These are phyloP conservation scores for Thoreauomyces humboldtii DNA, from an alignment of 192 early-diverging fungal species.

Conservation along the genomic window DNA sequence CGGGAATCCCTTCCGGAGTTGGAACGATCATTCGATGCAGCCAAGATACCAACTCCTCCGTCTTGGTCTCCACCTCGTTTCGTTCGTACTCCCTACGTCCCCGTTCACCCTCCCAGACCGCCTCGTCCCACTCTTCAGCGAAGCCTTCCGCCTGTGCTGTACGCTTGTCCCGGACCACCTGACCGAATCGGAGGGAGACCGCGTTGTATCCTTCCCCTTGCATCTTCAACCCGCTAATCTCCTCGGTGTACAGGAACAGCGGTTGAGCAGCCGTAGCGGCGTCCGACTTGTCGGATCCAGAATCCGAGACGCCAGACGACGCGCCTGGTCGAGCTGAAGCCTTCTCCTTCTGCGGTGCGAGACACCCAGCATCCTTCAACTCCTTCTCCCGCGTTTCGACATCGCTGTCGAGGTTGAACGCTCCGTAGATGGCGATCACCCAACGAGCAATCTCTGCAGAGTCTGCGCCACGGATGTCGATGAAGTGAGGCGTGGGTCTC, in stretches of 20 bases:
- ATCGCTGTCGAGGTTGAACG: slow-evolving; percentile 33
- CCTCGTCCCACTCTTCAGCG: slow-evolving; percentile 20
- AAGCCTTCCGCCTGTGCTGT: slow-evolving; percentile 11
- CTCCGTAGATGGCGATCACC: slow-evolving; percentile 27
- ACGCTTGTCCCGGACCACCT: slow-evolving; percentile 16
- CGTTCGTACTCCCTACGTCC: slow-evolving; percentile 22
- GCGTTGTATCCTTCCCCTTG: slow-evolving; percentile 5
- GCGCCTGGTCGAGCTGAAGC: background rate
- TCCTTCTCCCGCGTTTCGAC: slow-evolving; percentile 9
- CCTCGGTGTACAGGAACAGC: slow-evolving; percentile 9
- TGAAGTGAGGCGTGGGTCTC: slow-evolving; percentile 19
- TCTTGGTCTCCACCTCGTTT: slow-evolving; percentile 21
- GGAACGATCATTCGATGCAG: background rate
- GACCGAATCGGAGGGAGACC: slow-evolving; percentile 3
- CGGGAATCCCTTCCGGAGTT: no score
- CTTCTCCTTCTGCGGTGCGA: background rate
- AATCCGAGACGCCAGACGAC: slow-evolving; percentile 8
- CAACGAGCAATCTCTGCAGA: slow-evolving; percentile 19
- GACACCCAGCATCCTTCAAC: background rate
- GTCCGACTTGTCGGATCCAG: slow-evolving; percentile 8
- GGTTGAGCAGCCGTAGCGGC: background rate
- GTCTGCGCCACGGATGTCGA: slow-evolving; percentile 14
- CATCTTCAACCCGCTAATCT: slow-evolving; percentile 23
- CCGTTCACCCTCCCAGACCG: slow-evolving; percentile 17
- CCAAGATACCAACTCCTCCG: slow-evolving; percentile 16